Evolutionary conservation across 208 protist genomes (phyloP).

Genomic region (Wallacemonas collosoma): DNA sequence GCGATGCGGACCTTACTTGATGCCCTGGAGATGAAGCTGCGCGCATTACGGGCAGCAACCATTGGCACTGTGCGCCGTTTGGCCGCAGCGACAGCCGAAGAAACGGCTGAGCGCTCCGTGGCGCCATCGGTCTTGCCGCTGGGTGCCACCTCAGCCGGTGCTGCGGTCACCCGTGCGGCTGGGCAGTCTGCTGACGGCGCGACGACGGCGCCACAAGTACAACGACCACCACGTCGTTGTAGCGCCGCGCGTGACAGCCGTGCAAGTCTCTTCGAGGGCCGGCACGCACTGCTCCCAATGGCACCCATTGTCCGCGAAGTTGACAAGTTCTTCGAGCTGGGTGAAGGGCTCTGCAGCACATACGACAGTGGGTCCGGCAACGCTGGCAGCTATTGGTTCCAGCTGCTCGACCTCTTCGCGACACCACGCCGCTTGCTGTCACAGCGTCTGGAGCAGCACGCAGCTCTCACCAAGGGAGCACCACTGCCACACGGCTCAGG

Average conservation of each 20-base stretch:
- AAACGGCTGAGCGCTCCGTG: no score
- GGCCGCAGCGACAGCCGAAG: no score
- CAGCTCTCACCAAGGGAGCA: background rate
- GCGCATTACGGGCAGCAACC: background rate
- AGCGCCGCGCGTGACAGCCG: background rate
- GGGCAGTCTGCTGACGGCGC: background rate
- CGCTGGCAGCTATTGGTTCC: conserved; percentile 54
- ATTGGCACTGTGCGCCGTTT: background rate
- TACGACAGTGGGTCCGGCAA: conserved; percentile 25
- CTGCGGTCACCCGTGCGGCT: no score
- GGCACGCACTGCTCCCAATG: background rate
- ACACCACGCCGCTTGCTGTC: conserved; percentile 49
- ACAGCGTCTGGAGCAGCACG: conserved; percentile 23
- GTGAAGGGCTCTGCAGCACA: conserved; percentile 47
- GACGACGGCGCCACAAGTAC: background rate
- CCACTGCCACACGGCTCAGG: background rate
- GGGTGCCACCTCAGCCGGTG: no score
- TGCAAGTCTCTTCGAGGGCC: background rate
- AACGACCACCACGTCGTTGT: background rate
- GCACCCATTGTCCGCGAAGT: conserved; percentile 17
- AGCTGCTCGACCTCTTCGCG: conserved; percentile 63
- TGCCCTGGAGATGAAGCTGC: conserved; percentile 5
- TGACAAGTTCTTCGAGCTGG: conserved; percentile 40
- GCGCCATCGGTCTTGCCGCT: no score
- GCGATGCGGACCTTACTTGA: conserved; percentile 51